Evolutionary conservation across 225 moss, liverwort and hornwort genomes (phyloP).

Genomic region (Antitrichia curtipendula): DNA sequence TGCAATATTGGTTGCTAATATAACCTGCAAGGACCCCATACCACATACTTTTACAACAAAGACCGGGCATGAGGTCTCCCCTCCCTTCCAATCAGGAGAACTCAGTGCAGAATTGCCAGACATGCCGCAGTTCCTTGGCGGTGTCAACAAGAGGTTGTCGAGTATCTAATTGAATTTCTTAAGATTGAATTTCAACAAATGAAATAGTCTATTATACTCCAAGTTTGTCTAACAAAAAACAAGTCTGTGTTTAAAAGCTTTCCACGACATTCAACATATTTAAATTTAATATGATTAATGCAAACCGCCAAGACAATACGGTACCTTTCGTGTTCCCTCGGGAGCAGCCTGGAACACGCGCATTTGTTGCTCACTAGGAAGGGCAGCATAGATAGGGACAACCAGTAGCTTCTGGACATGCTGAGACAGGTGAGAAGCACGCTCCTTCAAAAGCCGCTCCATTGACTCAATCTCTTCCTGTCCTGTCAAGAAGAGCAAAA

Average conservation of each 20-base stretch:
- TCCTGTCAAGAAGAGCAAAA: slow-evolving; percentile 87
- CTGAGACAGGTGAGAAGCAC: slow-evolving; percentile 53
- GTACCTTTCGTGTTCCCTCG: slow-evolving; percentile 63
- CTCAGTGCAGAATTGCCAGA: not conserved
- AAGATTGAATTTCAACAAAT: not conserved
- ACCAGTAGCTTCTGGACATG: slow-evolving; percentile 56
- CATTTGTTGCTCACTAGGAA: slow-evolving; percentile 98
- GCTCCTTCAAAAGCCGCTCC: slow-evolving; percentile 87
- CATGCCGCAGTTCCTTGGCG: not conserved
- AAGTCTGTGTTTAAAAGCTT: not conserved
- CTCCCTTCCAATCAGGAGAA: not conserved
- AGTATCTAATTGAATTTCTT: not conserved
- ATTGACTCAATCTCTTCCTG: slow-evolving; percentile 97
- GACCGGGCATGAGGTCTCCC: not conserved
- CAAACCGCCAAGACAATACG: not conserved
- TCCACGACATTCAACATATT: not conserved
- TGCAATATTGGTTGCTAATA: slow-evolving; percentile 94
- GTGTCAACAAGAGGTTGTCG: not conserved
- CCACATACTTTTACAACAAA: not conserved
- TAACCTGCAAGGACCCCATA: slow-evolving; percentile 44
- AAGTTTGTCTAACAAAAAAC: not conserved
- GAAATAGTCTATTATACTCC: not conserved
- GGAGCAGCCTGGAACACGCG: slow-evolving; percentile 81
- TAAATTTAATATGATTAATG: too few species aligned
- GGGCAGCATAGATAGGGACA: slow-evolving; percentile 87